Evolutionary conservation across 345 rosid species (phyloP).

Genomic region (Gossypium rotundifolium): DNA sequence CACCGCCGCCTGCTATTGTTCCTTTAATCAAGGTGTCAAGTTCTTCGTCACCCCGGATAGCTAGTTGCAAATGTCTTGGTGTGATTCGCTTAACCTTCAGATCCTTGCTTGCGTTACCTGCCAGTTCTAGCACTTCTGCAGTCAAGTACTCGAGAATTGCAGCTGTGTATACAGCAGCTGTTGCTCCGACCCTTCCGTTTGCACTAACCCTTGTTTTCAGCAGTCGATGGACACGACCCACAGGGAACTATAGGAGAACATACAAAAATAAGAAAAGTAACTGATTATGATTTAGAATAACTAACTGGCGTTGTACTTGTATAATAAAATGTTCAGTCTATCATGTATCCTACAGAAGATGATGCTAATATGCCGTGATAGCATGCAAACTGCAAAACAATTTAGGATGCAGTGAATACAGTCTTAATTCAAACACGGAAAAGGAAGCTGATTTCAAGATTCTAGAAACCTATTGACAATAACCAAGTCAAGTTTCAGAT

Average conservation of each 20-base stretch:
- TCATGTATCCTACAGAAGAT: not conserved
- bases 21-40: slow-evolving; percentile 14
- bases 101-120: slow-evolving; percentile 19
- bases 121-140: slow-evolving; percentile 25
- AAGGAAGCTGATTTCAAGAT: not conserved
- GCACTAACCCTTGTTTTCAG: slow-evolving; percentile 6
- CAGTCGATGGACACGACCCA: slow-evolving; percentile 7
- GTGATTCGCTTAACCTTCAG: slow-evolving; percentile 16
- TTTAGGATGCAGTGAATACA: not conserved
- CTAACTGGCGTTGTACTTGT: not conserved
- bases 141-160: slow-evolving; percentile 20
- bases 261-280: not conserved
- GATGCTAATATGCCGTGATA: not conserved
- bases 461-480: not conserved
- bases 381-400: not conserved
- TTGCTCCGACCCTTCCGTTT: slow-evolving; percentile 13
- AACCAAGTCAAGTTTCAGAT: not conserved
- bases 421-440: not conserved
- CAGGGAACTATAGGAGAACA: not conserved
- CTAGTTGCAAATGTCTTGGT: slow-evolving; percentile 20
- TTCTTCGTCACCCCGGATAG: slow-evolving; percentile 18
- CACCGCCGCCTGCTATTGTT: slow-evolving; percentile 10
- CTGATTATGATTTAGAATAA: not conserved
- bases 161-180: slow-evolving; percentile 20
- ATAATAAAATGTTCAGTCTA: not conserved